Percentiles rank a stretch among this genome's conserved stretches.
Evolutionary conservation across 108 stramenopile species (phyloP).

Genomic region (Cylindrotheca closterium): DNA sequence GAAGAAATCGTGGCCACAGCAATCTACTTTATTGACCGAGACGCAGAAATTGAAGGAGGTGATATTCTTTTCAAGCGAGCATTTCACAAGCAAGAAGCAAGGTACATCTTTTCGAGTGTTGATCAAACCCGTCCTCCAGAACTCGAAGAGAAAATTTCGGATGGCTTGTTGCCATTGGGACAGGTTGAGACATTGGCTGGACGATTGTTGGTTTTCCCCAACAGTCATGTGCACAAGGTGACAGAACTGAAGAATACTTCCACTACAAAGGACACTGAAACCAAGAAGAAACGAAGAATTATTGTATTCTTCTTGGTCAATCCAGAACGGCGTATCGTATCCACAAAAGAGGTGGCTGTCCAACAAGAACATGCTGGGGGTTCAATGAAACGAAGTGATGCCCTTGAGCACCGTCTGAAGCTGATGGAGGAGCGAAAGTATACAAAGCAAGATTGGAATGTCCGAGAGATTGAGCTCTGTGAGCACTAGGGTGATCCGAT

Average conservation of each 20-base stretch:
- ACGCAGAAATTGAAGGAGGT: constrained; percentile 22
- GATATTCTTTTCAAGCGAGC: constrained; percentile 15
- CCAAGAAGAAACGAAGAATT: constrained; percentile 13
- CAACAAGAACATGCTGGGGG: no score
- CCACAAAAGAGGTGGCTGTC: constrained; percentile 18
- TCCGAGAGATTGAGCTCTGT: no score
- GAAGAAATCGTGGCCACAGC: constrained; percentile 24
- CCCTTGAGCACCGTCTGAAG: no score
- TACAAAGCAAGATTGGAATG: no score
- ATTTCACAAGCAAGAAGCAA: constrained; percentile 2
- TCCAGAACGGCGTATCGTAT: constrained; percentile 14
- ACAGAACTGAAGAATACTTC: constrained; percentile 20
- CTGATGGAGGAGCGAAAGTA: no score
- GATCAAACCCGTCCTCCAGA: not conserved
- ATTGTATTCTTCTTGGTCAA: constrained; percentile 32
- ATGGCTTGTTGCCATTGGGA: constrained; percentile 14
- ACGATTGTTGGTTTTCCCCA: constrained; percentile 29
- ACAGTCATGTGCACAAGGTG: no score
- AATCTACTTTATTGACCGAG: no score
- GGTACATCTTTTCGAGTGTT: not conserved
- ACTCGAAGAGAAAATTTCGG: not conserved
- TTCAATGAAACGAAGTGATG: no score
- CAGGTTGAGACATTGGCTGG: constrained; percentile 11
- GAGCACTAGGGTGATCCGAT: no score
- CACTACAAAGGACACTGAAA: not conserved